Conservation (phyloP, 768 basidiomycete species). For the Kwoniella sp. region DNA sequence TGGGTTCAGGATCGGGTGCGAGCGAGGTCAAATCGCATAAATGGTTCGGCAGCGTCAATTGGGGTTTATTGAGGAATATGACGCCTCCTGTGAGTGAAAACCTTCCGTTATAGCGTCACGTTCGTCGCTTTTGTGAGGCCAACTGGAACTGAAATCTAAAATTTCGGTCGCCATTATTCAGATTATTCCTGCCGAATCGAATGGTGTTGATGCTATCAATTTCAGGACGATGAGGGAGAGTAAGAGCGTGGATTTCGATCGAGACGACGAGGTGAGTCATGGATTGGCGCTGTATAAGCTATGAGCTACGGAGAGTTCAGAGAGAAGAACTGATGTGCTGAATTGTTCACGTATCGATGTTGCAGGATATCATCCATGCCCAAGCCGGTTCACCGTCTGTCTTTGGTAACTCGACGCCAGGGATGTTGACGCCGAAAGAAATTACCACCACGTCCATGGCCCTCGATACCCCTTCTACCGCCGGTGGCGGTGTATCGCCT, state of each 20-base stretch:
- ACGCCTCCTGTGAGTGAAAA: slow-evolving; percentile 77
- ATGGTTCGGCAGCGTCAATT: slow-evolving; percentile 95
- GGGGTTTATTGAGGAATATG: slow-evolving; percentile 90
- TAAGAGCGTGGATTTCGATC: slow-evolving; percentile 78
- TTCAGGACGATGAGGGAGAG: slow-evolving; percentile 90
- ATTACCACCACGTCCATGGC: slow-evolving; percentile 24
- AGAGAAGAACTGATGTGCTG: slow-evolving; percentile 57
- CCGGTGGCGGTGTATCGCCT: slow-evolving; percentile 5
- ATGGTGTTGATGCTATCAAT: slow-evolving; percentile 80
- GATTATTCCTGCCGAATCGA: slow-evolving; percentile 79
- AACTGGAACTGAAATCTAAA: slow-evolving; percentile 1
- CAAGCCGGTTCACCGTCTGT: slow-evolving; percentile 54
- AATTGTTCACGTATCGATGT: neutral
- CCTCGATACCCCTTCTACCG: slow-evolving; percentile 9
- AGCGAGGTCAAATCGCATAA: slow-evolving; percentile 99
- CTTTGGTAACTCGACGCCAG: slow-evolving; percentile 47
- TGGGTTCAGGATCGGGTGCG: slow-evolving; percentile 91
- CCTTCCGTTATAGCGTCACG: neutral
- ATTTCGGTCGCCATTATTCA: slow-evolving; percentile 53
- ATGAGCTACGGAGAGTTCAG: slow-evolving; percentile 17
- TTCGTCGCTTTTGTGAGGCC: neutral
- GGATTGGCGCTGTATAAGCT: slow-evolving; percentile 58
- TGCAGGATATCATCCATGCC: slow-evolving; percentile 53
- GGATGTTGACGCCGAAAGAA: slow-evolving; percentile 55
- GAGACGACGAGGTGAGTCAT: slow-evolving; percentile 48